Evolutionary conservation across 2,329 filamentous ascomycete genomes (phyloP).

Genomic region (Paramyrothecium roridum): DNA sequence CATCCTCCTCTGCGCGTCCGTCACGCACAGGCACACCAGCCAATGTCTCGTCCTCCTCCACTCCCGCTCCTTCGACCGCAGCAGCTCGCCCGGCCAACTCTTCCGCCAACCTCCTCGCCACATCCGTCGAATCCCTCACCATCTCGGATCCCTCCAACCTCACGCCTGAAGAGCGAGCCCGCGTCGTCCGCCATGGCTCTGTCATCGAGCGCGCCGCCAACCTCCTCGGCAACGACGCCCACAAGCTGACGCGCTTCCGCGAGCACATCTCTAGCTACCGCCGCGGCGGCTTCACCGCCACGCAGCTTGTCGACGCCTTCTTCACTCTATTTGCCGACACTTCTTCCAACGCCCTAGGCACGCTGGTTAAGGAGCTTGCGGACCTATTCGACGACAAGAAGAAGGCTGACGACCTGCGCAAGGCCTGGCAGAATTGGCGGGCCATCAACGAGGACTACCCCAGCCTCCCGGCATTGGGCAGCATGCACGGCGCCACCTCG

Average conservation of each 20-base stretch:
- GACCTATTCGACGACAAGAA: slow-evolving; percentile 84
- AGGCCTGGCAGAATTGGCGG: slow-evolving; percentile 92
- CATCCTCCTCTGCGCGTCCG: not conserved
- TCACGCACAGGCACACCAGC: slow-evolving; percentile 8
- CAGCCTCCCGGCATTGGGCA: slow-evolving; percentile 72
- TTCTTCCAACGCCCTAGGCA: slow-evolving; percentile 76
- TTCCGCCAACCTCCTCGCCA: slow-evolving; percentile 15
- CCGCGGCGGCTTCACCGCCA: slow-evolving; percentile 63
- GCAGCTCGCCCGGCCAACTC: slow-evolving; percentile 4
- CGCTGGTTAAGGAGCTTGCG: slow-evolving; percentile 84
- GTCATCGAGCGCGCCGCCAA: slow-evolving; percentile 83
- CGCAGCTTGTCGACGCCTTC: slow-evolving; percentile 80
- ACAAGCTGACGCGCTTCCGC: slow-evolving; percentile 77
- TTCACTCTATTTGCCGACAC: slow-evolving; percentile 81
- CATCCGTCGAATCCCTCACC: slow-evolving; percentile 47
- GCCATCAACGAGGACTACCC: slow-evolving; percentile 96
- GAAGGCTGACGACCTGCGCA: slow-evolving; percentile 71
- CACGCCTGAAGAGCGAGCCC: slow-evolving; percentile 76
- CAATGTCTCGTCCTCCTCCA: slow-evolving; percentile 11
- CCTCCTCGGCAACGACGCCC: slow-evolving; percentile 72
- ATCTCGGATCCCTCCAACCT: slow-evolving; percentile 49
- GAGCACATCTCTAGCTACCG: slow-evolving; percentile 76
- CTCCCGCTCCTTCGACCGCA: slow-evolving; percentile 7
- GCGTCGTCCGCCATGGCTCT: slow-evolving; percentile 73
- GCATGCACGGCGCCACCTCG: slow-evolving; percentile 60